Base-by-base conservation (phyloP, 192 early-diverging fungal genomes). In the Podila horticola region DNA sequence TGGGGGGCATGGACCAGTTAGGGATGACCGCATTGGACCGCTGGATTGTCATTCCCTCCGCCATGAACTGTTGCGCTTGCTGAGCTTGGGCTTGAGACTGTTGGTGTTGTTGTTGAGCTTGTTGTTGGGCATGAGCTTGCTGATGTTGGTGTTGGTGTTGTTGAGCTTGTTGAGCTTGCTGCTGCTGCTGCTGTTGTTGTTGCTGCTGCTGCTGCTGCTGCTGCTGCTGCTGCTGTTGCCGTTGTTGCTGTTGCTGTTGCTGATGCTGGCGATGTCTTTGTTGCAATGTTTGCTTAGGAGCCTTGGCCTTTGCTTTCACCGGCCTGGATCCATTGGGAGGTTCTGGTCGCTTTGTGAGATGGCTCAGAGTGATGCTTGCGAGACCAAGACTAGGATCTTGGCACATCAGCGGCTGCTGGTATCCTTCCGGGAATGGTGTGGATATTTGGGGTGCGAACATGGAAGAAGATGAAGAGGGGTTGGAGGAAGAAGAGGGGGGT, bases 1-100 rank as follows among this genome's bases (percentile, higher is more conserved):
- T 83, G 19, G 91, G 90, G 22, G 89, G 86, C 70, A 83, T 85
- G 1, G 82, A 66, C 87, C 87, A 89, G 20, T 41, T 72, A n/a
- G 85, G 77, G 24, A 72, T 70, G 50, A 69, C 76, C n/a, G 64
- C 73, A 45, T 82, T 62, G 45, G 84, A 58, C 55, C 77, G 66
- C 36, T 73, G 62, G 33, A 67, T 24, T 11, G 50, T 66, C 60
- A 76, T 28, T 24, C 31, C 58, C 5, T 55, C 69, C 5, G 67
- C 4, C 33, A 69, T 64, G 19, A 59, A 76, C 38, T 57, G 67
- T n/a, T 68, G 69, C 24, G 24, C 17, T 28, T 36, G 70, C 51
- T 10, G 60, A 8, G 24, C 28, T 20, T 58, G 64, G 2, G 31
- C 31, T 38, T 60, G 69, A 26, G 19, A 19, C 62, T 58, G 36